Conservation (phyloP, 768 basidiomycete species). For the Saitozyma sp. region DNA sequence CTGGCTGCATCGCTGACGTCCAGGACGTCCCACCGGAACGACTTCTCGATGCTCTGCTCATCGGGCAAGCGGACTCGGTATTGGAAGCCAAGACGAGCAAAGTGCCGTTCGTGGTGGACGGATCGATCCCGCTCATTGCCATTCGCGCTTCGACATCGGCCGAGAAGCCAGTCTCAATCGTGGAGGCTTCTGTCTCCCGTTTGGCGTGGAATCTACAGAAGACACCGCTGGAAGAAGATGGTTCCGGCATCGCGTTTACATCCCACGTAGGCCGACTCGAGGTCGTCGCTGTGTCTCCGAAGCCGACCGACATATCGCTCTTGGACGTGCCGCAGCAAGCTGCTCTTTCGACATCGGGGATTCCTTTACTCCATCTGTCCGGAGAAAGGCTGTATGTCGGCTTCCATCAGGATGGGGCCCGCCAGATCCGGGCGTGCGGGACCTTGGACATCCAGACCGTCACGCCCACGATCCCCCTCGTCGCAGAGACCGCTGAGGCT, state of each 20-base stretch:
- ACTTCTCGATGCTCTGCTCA: conserved; percentile 21
- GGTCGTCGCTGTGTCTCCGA: too few relatives aligned
- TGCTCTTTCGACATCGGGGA: too few relatives aligned
- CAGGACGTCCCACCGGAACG: not conserved
- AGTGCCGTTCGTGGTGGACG: conserved; percentile 5
- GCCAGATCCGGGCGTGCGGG: conserved; percentile 4
- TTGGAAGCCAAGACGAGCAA: not conserved
- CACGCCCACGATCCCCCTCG: conserved; percentile 14
- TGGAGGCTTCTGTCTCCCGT: too few relatives aligned
- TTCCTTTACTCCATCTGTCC: conserved; percentile 7
- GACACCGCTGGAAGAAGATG: too few relatives aligned
- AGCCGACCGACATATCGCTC: too few relatives aligned
- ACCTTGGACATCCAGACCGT: conserved; percentile 15
- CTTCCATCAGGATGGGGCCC: not conserved
- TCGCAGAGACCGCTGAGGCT: conserved; percentile 1
- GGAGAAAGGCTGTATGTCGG: not conserved
- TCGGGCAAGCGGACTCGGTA: conserved; percentile 11
- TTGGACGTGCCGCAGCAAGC: too few relatives aligned
- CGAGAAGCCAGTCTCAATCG: too few relatives aligned
- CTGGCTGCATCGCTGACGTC: not conserved
- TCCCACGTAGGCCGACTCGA: too few relatives aligned
- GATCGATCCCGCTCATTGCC: conserved; percentile 2
- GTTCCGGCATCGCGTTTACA: too few relatives aligned
- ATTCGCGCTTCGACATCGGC: not conserved
- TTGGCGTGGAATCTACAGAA: too few relatives aligned